Base-by-base conservation (phyloP, 768 basidiomycete species). In the Paxillus ammoniavirescens region DNA sequence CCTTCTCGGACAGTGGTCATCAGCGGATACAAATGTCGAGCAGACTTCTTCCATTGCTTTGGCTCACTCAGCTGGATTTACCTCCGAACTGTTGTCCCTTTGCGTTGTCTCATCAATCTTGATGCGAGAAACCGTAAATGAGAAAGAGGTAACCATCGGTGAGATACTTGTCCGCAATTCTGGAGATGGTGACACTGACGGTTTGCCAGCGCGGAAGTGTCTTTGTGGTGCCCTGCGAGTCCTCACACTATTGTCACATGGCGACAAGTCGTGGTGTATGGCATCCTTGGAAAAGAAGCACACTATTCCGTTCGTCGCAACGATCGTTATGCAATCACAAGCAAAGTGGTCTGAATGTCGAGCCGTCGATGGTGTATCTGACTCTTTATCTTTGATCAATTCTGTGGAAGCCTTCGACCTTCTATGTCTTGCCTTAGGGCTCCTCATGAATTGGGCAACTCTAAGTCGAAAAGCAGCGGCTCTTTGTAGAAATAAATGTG, bases 401-500 rank as follows among this genome's bases (percentile, higher is more conserved):
- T 61, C 69, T 0, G 71, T 76, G 5, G 74, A 79, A 37, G 71
- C 77, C 4, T 73, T 89, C n/a, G 91, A 93, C 63, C 75, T 79
- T 33, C 72, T 91, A 5, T 92, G 89, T 65, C 82, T 93, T 26
- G 79, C 84, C 6, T 77, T 93, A 5, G 91, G 85, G 1, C 71
- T 92, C 9, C 71, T 92, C 38, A 89, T 89, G 49, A 92, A 91
- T 66, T 72, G 92, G 41, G 82, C 89, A 0, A 87, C 91, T 61
- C 73, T 72, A 5, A 72, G 77, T n/a, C 74, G 77, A 0, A 72
- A 68, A n/a, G 76, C 78, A 9, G 81, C 80, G 42, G 65, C 75
- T 36, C 59, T 72, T 2, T 65, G 82, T 8, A 75, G 78, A 40
- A 72, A 75, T 12, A 78, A 73, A 37, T 71, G 88, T 88, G 64